Percentiles rank a stretch among this genome's conserved stretches.
phyloP scores from a whole-genome alignment of 2,329 filamentous ascomycete genomes.

The Phaeophleospora eucalypticola region DNA sequence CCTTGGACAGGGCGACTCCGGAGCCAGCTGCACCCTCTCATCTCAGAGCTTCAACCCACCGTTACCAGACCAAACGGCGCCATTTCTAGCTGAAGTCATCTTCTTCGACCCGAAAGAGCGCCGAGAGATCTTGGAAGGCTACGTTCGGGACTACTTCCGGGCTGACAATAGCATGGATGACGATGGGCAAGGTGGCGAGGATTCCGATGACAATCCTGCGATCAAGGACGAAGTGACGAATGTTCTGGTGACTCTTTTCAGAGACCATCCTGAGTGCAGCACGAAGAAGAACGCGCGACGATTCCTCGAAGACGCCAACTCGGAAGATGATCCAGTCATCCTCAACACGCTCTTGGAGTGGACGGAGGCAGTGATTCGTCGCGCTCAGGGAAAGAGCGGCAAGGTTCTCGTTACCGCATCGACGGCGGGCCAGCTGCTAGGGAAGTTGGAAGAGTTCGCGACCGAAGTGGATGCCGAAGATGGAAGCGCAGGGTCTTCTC shows the following conservation, averaged over 20 bases:
- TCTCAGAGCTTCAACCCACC: conserved; percentile 13
- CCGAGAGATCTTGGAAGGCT: conserved; percentile 6
- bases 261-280: background rate
- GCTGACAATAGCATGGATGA: conserved; percentile 1
- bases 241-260: background rate
- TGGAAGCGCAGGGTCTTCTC: background rate
- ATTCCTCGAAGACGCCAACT: background rate
- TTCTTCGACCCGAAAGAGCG: conserved; percentile 15
- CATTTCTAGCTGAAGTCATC: conserved; percentile 18
- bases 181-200: conserved; percentile 2
- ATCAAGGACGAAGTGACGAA: background rate
- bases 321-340: conserved; percentile 3
- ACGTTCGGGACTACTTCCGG: conserved; percentile 10
- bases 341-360: background rate
- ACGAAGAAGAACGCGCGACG: background rate
- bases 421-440: conserved; percentile 12
- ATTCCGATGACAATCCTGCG: background rate
- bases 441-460: conserved; percentile 11
- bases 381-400: background rate
- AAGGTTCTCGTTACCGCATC: background rate
- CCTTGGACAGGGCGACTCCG: conserved; percentile 11
- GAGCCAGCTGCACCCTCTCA: conserved; percentile 20
- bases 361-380: conserved; percentile 3
- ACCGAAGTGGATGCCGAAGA: conserved; percentile 5
- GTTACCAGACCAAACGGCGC: conserved; percentile 11